phyloP scores from a whole-genome alignment of 257 asterid species.

The Gentiana dahurica region DNA sequence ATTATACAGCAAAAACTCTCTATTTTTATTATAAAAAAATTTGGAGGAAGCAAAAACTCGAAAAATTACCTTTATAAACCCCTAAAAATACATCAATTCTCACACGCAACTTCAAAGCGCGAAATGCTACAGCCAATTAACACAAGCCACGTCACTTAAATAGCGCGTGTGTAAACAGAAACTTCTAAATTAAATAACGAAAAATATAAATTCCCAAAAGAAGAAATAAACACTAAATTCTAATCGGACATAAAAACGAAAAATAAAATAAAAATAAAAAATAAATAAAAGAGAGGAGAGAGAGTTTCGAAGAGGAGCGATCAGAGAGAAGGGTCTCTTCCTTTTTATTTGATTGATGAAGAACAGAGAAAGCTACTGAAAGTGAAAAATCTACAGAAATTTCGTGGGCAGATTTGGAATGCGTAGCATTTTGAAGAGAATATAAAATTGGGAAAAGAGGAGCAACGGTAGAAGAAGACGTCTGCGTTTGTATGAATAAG shows the following conservation, averaged over 20 bases:
- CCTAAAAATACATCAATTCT: neutral
- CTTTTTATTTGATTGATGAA: constrained; percentile 26
- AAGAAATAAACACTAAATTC: constrained; percentile 11
- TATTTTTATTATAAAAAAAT: no score
- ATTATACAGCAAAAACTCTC: no score
- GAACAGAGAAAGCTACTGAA: neutral
- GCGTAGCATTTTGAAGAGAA: constrained; percentile 35
- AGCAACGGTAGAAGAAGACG: constrained; percentile 44
- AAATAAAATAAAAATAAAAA: constrained; percentile 20
- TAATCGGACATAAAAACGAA: constrained; percentile 41
- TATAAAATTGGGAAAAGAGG: constrained; percentile 5
- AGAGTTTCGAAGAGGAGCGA: constrained; percentile 46
- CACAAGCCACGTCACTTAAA: neutral
- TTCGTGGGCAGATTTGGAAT: constrained; percentile 25
- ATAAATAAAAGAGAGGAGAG: constrained; percentile 26
- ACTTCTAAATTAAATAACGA: constrained; percentile 8
- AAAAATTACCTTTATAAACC: no score
- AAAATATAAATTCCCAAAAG: constrained; percentile 3
- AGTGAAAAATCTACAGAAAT: neutral
- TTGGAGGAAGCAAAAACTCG: no score
- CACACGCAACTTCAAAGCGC: no score
- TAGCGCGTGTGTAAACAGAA: neutral
- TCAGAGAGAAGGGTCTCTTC: constrained; percentile 62
- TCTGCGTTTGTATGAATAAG: constrained; percentile 45
- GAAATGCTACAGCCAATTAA: neutral